Evolutionary conservation across 257 asterid genomes (phyloP).

Genomic region (Forsythia viridissima): DNA sequence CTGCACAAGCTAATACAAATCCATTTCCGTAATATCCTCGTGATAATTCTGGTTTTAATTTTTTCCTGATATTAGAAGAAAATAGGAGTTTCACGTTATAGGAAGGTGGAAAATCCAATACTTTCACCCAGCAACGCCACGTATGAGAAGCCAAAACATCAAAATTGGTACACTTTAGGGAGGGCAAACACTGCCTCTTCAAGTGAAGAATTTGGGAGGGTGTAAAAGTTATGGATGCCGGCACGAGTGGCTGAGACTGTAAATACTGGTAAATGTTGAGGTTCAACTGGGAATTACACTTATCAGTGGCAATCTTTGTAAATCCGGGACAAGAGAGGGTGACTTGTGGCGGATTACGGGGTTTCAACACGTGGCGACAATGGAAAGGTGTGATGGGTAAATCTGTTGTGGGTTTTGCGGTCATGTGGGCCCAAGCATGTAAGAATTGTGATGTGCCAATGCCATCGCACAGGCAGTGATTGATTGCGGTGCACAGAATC

Average conservation of each 20-base stretch:
- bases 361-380: constrained; percentile 63
- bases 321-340: constrained; percentile 48
- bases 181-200: constrained; percentile 62
- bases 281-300: constrained; percentile 14
- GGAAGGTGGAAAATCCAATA: constrained; percentile 44
- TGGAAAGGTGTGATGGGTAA: constrained; percentile 49
- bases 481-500: constrained; percentile 72
- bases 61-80: constrained; percentile 52
- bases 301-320: constrained; percentile 21
- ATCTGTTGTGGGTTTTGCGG: constrained; percentile 27
- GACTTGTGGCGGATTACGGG: constrained; percentile 54
- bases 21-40: constrained; percentile 80
- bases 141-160: constrained; percentile 75
- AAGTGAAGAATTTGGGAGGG: constrained; percentile 54
- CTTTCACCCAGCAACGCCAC: constrained; percentile 82
- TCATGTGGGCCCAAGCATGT: constrained; percentile 82
- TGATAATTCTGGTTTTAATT: constrained; percentile 34
- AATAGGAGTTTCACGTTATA: constrained; percentile 54
- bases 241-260: constrained; percentile 57
- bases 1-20: constrained; percentile 70
- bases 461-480: constrained; percentile 81
- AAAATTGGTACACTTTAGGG: constrained; percentile 68
- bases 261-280: constrained; percentile 45
- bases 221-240: constrained; percentile 60
- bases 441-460: constrained; percentile 77